A percentile compares a stretch with the other conserved stretches of the same genome.
Conservation (phyloP, 169 alveolate genomes). For the Fabrea salina region DNA sequence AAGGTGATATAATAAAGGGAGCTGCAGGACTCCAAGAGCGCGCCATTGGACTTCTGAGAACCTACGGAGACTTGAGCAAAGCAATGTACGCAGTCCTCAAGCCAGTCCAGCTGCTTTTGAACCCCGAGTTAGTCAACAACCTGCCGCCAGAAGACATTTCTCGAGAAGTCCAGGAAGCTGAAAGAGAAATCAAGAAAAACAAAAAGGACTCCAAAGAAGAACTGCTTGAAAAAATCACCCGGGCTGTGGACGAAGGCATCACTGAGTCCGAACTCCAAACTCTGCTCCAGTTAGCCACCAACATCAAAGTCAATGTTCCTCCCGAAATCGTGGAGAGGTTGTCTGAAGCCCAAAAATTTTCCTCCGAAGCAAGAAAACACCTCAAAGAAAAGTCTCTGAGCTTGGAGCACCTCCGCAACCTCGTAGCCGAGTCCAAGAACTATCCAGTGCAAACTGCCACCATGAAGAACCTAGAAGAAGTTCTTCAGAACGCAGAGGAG, state of each 20-base stretch:
- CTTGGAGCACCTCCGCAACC: slow-evolving; percentile 7
- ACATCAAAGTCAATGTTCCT: slow-evolving; percentile 31
- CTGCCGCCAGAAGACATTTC: slow-evolving; percentile 18
- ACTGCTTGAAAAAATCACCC: not conserved
- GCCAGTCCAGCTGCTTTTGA: slow-evolving; percentile 13
- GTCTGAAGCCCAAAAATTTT: slow-evolving; percentile 11
- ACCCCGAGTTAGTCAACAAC: slow-evolving; percentile 21
- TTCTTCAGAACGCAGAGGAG: slow-evolving; percentile 3
- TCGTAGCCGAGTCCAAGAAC: not conserved
- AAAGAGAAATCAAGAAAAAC: not conserved
- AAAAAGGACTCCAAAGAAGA: slow-evolving; percentile 24
- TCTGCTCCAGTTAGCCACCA: not conserved
- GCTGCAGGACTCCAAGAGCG: slow-evolving; percentile 25
- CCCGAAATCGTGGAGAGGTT: slow-evolving; percentile 1
- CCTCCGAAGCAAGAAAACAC: not conserved
- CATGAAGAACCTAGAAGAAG: slow-evolving; percentile 8
- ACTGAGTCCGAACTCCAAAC: slow-evolving; percentile 25
- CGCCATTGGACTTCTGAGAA: slow-evolving; percentile 9
- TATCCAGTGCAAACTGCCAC: slow-evolving; percentile 1
- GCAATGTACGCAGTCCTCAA: slow-evolving; percentile 26
- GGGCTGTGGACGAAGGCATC: slow-evolving; percentile 3
- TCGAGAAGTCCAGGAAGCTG: slow-evolving; percentile 12
- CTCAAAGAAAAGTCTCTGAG: slow-evolving; percentile 14
- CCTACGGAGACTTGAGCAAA: slow-evolving; percentile 15
- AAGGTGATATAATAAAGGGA: slow-evolving; percentile 27